Evolutionary conservation across 257 asterid species (phyloP).

Genomic region (Fraxinus anomala): DNA sequence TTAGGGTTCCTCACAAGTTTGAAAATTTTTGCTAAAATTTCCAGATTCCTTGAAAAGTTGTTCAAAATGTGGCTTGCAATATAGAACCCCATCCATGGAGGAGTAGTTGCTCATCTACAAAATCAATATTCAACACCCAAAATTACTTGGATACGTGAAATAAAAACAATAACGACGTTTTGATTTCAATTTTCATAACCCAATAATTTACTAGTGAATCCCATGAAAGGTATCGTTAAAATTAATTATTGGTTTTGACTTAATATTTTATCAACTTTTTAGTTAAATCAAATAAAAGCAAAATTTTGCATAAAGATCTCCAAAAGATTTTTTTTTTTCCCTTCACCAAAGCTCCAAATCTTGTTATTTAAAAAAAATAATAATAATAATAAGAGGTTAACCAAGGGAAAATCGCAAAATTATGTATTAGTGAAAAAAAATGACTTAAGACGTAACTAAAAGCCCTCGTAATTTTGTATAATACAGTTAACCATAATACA

Average conservation of each 20-base stretch:
- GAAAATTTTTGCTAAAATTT: constrained; percentile 56
- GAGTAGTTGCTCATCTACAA: constrained; percentile 60
- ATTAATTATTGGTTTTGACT: too few species aligned
- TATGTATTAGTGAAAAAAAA: neutral
- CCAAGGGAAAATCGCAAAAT: neutral
- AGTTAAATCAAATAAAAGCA: too few species aligned
- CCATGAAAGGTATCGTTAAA: too few species aligned
- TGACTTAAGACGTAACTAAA: too few species aligned
- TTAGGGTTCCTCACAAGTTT: constrained; percentile 33
- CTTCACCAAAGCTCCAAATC: neutral
- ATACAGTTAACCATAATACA: too few species aligned
- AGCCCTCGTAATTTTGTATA: too few species aligned
- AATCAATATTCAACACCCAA: neutral
- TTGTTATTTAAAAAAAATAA: too few species aligned
- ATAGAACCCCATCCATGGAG: constrained; percentile 60
- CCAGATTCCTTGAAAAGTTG: constrained; percentile 60
- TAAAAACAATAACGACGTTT: neutral
- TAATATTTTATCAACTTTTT: too few species aligned
- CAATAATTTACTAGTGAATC: too few species aligned
- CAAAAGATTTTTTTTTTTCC: neutral
- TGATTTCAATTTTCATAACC: neutral
- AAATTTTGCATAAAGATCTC: neutral
- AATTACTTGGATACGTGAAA: neutral
- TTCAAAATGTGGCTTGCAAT: constrained; percentile 61
- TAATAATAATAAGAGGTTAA: too few species aligned